These are phyloP conservation scores for Fusarium beomiforme DNA, from an alignment of 2,329 filamentous ascomycete species.

Conservation along the genomic window DNA sequence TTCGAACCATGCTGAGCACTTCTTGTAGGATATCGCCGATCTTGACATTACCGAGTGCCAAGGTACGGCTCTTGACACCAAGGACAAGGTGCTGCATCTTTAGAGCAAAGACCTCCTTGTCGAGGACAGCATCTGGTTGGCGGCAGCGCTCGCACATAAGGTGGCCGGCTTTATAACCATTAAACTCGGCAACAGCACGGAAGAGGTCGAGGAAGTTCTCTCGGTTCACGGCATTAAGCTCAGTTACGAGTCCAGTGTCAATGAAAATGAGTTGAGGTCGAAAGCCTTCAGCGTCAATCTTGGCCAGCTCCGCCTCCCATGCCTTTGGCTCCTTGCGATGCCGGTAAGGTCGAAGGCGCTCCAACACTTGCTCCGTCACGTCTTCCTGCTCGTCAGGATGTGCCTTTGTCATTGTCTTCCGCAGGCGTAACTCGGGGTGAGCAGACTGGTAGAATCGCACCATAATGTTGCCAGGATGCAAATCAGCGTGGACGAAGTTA, in stretches of 20 bases:
- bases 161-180: slow-evolving; percentile 93
- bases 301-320: slow-evolving; percentile 78
- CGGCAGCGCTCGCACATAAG: slow-evolving; percentile 97
- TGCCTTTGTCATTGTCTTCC: slow-evolving; percentile 43
- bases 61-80: slow-evolving; percentile 87
- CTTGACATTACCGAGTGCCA: slow-evolving; percentile 92
- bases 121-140: slow-evolving; percentile 88
- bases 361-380: slow-evolving; percentile 87
- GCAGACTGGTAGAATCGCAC: slow-evolving; percentile 94
- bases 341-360: slow-evolving; percentile 78
- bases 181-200: slow-evolving; percentile 94
- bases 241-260: slow-evolving; percentile 93
- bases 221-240: slow-evolving; percentile 87
- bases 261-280: slow-evolving; percentile 96
- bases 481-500: slow-evolving; percentile 96
- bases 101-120: slow-evolving; percentile 89
- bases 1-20: slow-evolving; percentile 89
- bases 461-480: slow-evolving; percentile 99
- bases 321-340: slow-evolving; percentile 68
- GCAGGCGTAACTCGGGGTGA: slow-evolving; percentile 68
- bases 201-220: slow-evolving; percentile 95
- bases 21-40: slow-evolving; percentile 95
- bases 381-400: slow-evolving; percentile 68
- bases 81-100: slow-evolving; percentile 98
- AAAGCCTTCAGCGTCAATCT: slow-evolving; percentile 88